Conservation (phyloP, 371 early-diverging fungal genomes). For the Mucor plumbeus region DNA sequence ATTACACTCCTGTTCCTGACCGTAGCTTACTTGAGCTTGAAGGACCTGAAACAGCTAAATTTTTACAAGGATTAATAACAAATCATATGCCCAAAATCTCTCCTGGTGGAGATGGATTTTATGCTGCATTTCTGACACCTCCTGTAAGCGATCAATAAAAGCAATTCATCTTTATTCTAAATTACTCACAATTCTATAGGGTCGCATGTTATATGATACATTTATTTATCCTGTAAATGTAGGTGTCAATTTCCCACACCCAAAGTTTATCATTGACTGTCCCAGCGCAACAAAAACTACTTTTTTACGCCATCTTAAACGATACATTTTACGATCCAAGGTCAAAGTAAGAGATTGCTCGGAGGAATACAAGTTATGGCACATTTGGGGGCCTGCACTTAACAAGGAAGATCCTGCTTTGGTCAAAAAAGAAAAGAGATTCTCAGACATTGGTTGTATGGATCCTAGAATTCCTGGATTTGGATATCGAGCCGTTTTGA, state of each 20-base stretch:
- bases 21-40: constrained; percentile 71
- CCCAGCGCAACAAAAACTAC: constrained; percentile 54
- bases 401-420: constrained; percentile 31
- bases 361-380: constrained; percentile 63
- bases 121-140: constrained; percentile 77
- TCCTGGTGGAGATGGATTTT: constrained; percentile 74
- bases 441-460: constrained; percentile 58
- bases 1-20: constrained; percentile 55
- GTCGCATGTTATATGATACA: constrained; percentile 89
- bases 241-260: constrained; percentile 68
- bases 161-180: neutral
- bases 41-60: constrained; percentile 80
- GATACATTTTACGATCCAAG: constrained; percentile 81
- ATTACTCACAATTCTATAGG: constrained; percentile 40
- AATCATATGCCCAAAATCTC: constrained; percentile 82
- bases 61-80: constrained; percentile 90
- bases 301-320: constrained; percentile 71
- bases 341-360: constrained; percentile 72
- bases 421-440: constrained; percentile 46
- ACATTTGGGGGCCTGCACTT: constrained; percentile 62
- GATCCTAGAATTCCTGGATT: constrained; percentile 65
- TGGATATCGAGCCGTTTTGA: constrained; percentile 63
- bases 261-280: constrained; percentile 79
- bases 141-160: constrained; percentile 55
- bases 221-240: constrained; percentile 84